Conservation (phyloP, 371 early-diverging fungal species). For the Syncephalastrum contaminatum region DNA sequence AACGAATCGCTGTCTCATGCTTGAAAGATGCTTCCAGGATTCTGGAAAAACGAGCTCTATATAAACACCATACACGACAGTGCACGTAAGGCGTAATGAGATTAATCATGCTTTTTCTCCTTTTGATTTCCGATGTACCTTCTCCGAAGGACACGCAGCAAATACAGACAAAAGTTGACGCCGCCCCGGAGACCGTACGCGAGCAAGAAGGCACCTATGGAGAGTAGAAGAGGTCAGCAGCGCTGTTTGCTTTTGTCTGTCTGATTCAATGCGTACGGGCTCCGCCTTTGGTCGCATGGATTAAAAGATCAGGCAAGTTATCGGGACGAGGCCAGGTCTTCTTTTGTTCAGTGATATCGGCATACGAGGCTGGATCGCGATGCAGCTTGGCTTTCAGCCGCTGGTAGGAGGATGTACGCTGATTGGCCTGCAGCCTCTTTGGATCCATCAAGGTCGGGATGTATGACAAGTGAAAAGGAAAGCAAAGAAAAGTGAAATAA, state of each 20-base stretch:
- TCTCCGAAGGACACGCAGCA: slow-evolving; percentile 43
- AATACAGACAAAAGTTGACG: slow-evolving; percentile 48
- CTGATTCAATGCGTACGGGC: slow-evolving; percentile 29
- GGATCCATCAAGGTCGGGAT: not conserved
- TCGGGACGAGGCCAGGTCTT: slow-evolving; percentile 43
- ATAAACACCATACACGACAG: not conserved
- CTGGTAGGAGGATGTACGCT: slow-evolving; percentile 35
- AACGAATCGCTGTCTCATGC: slow-evolving; percentile 57
- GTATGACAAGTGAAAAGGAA: not conserved
- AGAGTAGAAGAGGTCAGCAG: not conserved
- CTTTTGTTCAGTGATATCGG: slow-evolving; percentile 13
- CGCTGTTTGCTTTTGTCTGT: not conserved
- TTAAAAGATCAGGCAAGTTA: slow-evolving; percentile 27
- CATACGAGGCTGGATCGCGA: slow-evolving; percentile 33
- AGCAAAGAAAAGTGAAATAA: slow-evolving; percentile 1
- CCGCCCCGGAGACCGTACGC: slow-evolving; percentile 51
- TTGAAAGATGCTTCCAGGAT: slow-evolving; percentile 49
- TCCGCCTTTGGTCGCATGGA: slow-evolving; percentile 51
- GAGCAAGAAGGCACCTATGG: slow-evolving; percentile 44
- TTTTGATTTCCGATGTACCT: slow-evolving; percentile 23
- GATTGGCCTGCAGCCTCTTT: slow-evolving; percentile 2
- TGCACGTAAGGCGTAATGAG: not conserved
- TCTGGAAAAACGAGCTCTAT: slow-evolving; percentile 42
- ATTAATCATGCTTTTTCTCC: not conserved
- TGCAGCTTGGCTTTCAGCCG: slow-evolving; percentile 37